These are phyloP conservation scores for Leccinum fibrillosum DNA, from an alignment of 768 basidiomycete species.

Conservation along the genomic window DNA sequence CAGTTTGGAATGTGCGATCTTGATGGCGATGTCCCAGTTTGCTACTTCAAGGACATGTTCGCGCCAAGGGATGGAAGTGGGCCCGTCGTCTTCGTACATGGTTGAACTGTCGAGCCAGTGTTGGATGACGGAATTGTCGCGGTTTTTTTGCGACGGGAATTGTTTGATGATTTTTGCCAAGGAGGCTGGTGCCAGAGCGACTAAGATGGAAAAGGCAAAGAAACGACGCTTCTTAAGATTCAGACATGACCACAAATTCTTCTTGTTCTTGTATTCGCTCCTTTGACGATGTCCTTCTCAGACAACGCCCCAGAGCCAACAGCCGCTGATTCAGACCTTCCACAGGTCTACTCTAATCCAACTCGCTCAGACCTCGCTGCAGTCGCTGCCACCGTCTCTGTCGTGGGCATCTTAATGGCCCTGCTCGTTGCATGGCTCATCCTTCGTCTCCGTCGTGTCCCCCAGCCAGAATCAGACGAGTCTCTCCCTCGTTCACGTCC, in stretches of 20 bases:
- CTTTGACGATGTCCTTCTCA: background rate
- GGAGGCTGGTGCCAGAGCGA: background rate
- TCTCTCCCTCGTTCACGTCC: slow-evolving; percentile 10
- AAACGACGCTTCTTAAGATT: background rate
- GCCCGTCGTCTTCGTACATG: slow-evolving; percentile 31
- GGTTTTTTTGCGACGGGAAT: background rate
- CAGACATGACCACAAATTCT: background rate
- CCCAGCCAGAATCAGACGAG: background rate
- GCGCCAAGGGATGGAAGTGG: slow-evolving; percentile 42
- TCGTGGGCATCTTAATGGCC: slow-evolving; percentile 26
- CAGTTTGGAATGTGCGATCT: slow-evolving; percentile 49
- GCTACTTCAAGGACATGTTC: slow-evolving; percentile 41
- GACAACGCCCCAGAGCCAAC: background rate
- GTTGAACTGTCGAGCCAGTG: slow-evolving; percentile 43
- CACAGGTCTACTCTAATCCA: slow-evolving; percentile 11
- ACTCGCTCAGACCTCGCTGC: slow-evolving; percentile 17
- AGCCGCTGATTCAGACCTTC: background rate
- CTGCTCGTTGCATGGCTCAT: slow-evolving; percentile 25
- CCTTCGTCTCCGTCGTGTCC: slow-evolving; percentile 20
- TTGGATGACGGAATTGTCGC: slow-evolving; percentile 35
- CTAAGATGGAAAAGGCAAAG: background rate
- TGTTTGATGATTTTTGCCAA: background rate
- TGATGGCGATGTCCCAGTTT: slow-evolving; percentile 55
- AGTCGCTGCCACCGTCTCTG: slow-evolving; percentile 22
- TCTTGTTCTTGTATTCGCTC: background rate